Evolutionary conservation across 352 stramenopile genomes (phyloP).

Genomic region (Phytophthora podocarpi): DNA sequence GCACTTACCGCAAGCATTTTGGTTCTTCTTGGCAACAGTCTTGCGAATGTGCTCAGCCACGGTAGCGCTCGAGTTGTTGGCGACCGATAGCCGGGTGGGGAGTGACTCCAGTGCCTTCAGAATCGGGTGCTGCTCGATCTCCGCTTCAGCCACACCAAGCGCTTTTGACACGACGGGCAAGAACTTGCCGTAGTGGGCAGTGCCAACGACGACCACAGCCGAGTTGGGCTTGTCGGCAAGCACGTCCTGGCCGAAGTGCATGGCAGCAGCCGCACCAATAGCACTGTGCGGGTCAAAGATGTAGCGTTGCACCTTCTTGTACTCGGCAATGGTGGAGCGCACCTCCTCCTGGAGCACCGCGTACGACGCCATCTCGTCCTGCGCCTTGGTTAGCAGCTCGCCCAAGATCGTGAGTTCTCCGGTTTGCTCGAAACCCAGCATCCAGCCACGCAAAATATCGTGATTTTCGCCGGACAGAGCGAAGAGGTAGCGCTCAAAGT

Average conservation of each 20-base stretch:
- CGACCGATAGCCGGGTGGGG: constrained; percentile 63
- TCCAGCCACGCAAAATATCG: constrained; percentile 90
- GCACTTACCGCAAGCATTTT: constrained; percentile 23
- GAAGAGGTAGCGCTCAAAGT: constrained; percentile 99
- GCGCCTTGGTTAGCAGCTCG: constrained; percentile 89
- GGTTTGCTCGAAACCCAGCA: constrained; percentile 95
- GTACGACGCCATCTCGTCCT: constrained; percentile 94
- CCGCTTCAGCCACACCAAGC: constrained; percentile 70
- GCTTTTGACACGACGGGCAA: constrained; percentile 91
- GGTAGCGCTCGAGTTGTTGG: constrained; percentile 63
- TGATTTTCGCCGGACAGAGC: constrained; percentile 94
- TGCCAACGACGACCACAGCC: constrained; percentile 95
- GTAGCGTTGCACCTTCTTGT: constrained; percentile 93
- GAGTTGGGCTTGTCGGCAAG: constrained; percentile 62
- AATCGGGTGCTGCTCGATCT: constrained; percentile 78
- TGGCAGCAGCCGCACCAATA: constrained; percentile 93
- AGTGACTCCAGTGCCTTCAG: constrained; percentile 78
- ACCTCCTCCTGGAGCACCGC: constrained; percentile 88
- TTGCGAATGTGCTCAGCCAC: constrained; percentile 69
- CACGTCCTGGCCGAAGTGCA: constrained; percentile 70
- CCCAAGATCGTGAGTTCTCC: constrained; percentile 93
- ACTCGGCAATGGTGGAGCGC: constrained; percentile 91
- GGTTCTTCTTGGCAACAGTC: constrained; percentile 33
- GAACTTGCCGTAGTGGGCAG: constrained; percentile 98
- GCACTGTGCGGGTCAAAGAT: constrained; percentile 97